Conservation (phyloP, 495 filamentous ascomycete species). For the Aeminium ludgeri region DNA sequence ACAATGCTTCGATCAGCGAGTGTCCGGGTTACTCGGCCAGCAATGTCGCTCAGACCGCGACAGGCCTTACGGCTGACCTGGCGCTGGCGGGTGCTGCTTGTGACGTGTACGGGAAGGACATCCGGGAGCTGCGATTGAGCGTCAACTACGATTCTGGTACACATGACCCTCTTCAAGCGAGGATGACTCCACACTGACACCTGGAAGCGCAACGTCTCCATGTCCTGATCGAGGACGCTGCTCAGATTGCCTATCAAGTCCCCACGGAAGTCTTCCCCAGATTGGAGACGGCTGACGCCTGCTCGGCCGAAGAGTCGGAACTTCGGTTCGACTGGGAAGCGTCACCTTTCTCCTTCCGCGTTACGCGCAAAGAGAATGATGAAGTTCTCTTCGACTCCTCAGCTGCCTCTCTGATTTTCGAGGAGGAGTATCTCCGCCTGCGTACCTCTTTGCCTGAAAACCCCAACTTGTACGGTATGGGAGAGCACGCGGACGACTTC, state of each 20-base stretch:
- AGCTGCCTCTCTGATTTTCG: constrained; percentile 52
- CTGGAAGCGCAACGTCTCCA: constrained; percentile 41
- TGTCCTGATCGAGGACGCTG: constrained; percentile 63
- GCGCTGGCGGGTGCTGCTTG: constrained; percentile 15
- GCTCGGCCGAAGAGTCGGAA: constrained; percentile 25
- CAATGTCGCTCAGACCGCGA: constrained; percentile 9
- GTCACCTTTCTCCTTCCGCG: constrained; percentile 60
- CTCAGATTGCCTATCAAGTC: constrained; percentile 63
- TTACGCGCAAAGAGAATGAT: constrained; percentile 41
- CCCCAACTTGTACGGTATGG: constrained; percentile 63
- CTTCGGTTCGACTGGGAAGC: constrained; percentile 49
- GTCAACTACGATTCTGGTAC: constrained; percentile 16
- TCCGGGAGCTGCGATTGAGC: constrained; percentile 9
- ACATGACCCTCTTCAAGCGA: not conserved
- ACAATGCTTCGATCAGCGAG: too few relatives aligned
- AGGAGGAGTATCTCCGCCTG: constrained; percentile 60
- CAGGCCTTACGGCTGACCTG: constrained; percentile 13
- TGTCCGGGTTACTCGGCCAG: constrained; percentile 18
- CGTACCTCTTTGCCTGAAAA: constrained; percentile 48
- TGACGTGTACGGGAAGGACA: constrained; percentile 15
- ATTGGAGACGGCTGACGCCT: constrained; percentile 25
- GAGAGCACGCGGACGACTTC: constrained; percentile 62
- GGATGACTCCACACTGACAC: not conserved
- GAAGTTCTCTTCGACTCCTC: constrained; percentile 72
- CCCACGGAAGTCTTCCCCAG: constrained; percentile 54